Evolutionary conservation across 495 filamentous ascomycete species (phyloP).

Genomic region (Trichoderma reesei): DNA sequence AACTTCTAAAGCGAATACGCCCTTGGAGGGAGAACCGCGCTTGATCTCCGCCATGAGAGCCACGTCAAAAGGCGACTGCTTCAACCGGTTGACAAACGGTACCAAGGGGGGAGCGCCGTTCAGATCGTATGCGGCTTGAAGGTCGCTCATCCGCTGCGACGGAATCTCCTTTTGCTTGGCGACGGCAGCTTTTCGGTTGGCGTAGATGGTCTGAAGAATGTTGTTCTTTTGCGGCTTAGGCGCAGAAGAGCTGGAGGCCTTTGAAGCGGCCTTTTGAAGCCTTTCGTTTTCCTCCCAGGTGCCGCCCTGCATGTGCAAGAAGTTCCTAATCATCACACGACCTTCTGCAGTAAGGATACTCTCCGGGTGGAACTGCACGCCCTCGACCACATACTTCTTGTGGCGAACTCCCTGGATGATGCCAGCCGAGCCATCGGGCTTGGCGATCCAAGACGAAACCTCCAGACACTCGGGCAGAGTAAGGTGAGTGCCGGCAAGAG

Average conservation of each 20-base stretch:
- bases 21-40: conserved; percentile 91
- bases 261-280: conserved; percentile 32
- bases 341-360: conserved; percentile 90
- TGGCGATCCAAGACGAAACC: conserved; percentile 81
- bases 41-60: conserved; percentile 97
- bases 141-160: conserved; percentile 69
- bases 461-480: conserved; percentile 82
- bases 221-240: conserved; percentile 49
- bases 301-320: conserved; percentile 73
- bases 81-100: conserved; percentile 67
- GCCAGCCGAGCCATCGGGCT: conserved; percentile 51
- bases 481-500: conserved; percentile 82
- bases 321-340: conserved; percentile 83
- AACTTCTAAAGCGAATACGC: conserved; percentile 76
- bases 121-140: conserved; percentile 80
- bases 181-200: conserved; percentile 66
- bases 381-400: conserved; percentile 80
- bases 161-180: conserved; percentile 77
- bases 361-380: conserved; percentile 96
- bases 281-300: conserved; percentile 77
- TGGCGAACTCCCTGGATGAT: conserved; percentile 97
- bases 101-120: conserved; percentile 80
- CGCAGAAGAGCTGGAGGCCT: conserved; percentile 15
- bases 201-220: conserved; percentile 88
- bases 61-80: conserved; percentile 68